phyloP scores from a whole-genome alignment of 139 green algal species.

The Desmodesmus armatus region DNA sequence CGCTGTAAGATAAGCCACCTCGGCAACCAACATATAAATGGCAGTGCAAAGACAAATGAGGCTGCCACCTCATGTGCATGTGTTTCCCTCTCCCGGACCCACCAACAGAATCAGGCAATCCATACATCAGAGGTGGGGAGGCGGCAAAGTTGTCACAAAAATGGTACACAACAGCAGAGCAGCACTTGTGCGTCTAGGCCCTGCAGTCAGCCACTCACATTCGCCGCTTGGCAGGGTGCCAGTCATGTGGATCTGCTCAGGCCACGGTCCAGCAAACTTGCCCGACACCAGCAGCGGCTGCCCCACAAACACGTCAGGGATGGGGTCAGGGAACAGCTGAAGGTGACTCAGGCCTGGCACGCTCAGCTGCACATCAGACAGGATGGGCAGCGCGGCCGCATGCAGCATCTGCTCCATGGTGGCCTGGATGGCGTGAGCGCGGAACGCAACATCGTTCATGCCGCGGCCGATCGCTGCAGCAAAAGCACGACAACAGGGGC shows the following conservation, averaged over 20 bases:
- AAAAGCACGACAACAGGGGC: too few relatives aligned
- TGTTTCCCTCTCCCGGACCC: too few relatives aligned
- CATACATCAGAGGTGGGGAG: too few relatives aligned
- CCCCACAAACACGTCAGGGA: slow-evolving; percentile 74
- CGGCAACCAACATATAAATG: too few relatives aligned
- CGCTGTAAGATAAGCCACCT: too few relatives aligned
- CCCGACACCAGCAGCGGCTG: slow-evolving; percentile 69
- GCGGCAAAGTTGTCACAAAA: too few relatives aligned
- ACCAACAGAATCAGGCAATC: too few relatives aligned
- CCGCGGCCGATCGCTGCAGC: slow-evolving; percentile 64
- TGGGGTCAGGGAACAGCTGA: slow-evolving; percentile 73
- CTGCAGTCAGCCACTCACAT: slow-evolving; percentile 44
- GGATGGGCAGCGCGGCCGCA: slow-evolving; percentile 57
- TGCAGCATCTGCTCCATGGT: slow-evolving; percentile 70
- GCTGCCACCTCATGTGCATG: too few relatives aligned
- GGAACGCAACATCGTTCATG: slow-evolving; percentile 66
- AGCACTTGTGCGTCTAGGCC: too few relatives aligned
- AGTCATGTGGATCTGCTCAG: slow-evolving; percentile 46
- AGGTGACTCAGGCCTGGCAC: slow-evolving; percentile 36
- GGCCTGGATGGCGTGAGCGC: slow-evolving; percentile 53
- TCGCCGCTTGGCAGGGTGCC: slow-evolving; percentile 58
- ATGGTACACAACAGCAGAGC: too few relatives aligned
- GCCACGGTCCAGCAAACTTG: slow-evolving; percentile 70
- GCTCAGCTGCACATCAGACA: slow-evolving; percentile 50
- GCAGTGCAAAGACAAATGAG: too few relatives aligned